Evolutionary conservation across 1,284 basidiomycete genomes (phyloP).

Genomic region (Ganoderma resinaceum): DNA sequence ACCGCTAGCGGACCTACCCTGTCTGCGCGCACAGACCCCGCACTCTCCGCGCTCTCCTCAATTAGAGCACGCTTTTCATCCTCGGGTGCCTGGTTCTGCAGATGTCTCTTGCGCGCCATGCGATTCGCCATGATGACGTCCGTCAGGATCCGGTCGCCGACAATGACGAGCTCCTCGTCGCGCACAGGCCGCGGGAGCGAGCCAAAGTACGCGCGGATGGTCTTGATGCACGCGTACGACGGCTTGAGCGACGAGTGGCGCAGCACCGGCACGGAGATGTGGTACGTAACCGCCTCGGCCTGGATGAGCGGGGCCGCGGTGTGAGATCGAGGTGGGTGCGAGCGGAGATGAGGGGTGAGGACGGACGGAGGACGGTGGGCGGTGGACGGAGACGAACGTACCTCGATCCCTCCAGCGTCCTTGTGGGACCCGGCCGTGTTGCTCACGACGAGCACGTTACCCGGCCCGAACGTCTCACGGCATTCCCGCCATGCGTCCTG

Average conservation of each 20-base stretch:
- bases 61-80: conserved; percentile 16
- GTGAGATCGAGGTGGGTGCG: not conserved
- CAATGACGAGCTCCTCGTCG: conserved; percentile 74
- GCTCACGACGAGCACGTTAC: conserved; percentile 89
- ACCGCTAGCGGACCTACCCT: conserved; percentile 62
- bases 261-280: conserved; percentile 85
- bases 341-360: not conserved
- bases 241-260: conserved; percentile 83
- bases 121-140: conserved; percentile 90
- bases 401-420: conserved; percentile 85
- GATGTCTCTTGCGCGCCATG: conserved; percentile 46
- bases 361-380: not conserved
- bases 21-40: conserved; percentile 1
- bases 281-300: conserved; percentile 86
- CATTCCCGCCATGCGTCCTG: conserved; percentile 85
- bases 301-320: conserved; percentile 39
- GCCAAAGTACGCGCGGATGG: conserved; percentile 72
- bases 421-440: conserved; percentile 89
- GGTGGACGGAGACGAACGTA: conserved; percentile 43
- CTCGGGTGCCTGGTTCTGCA: not conserved
- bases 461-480: conserved; percentile 74
- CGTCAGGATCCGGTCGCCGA: conserved; percentile 93
- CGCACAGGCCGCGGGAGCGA: conserved; percentile 57
- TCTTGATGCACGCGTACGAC: conserved; percentile 71
- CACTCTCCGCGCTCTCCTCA: conserved; percentile 5